Base-by-base conservation (phyloP, 129 eudicot genomes). In the Solidago caesia region DNA sequence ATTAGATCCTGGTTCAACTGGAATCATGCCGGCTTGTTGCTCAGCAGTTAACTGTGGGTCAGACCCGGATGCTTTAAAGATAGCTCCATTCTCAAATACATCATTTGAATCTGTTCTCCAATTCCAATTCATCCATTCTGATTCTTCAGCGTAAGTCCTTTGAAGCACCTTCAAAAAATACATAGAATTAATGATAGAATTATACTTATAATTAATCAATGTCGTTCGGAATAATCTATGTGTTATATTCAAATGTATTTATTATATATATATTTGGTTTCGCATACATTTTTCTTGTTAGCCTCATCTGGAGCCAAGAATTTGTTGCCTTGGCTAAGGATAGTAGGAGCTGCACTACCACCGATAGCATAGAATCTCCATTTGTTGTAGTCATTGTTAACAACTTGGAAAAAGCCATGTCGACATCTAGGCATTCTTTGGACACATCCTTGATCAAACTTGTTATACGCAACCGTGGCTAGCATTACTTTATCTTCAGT, bases 311-410 rank as follows among this genome's bases (percentile, higher is more conserved):
- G 14, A 71, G 92, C 96, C 73, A 77, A 64, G 73, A 85, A 92
- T 16, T 93, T 84, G 81, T 92, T 92, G 42, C 98, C 96, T 78
- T 92, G 96, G 85, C 95, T 82, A 33, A 92, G 70, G 67, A 92
- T 92, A 72, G 95, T 89, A 62, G 96, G 98, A 39, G 81, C 79
- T 4, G 84, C 59, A 63, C 92, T 89, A 39, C 98, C 98, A 14
- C 98, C 98, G n/a, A 92, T 82, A 77, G 98, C 98, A 42, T 92
- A 92, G 87, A 87, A 71, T 57, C 71, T 67, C 98, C 98, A 90
- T 45, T 85, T 86, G 51, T 82, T 70, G 79, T 91, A 88, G 82
- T 91, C 90, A 33, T 91, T 91, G 88, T 92, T 89, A 8, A 90
- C 98, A 4, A 92, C 88, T 13, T 92, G 98, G 82, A 85, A 65